Base-by-base conservation (phyloP, 495 filamentous ascomycete genomes). In the Trichoderma virens region DNA sequence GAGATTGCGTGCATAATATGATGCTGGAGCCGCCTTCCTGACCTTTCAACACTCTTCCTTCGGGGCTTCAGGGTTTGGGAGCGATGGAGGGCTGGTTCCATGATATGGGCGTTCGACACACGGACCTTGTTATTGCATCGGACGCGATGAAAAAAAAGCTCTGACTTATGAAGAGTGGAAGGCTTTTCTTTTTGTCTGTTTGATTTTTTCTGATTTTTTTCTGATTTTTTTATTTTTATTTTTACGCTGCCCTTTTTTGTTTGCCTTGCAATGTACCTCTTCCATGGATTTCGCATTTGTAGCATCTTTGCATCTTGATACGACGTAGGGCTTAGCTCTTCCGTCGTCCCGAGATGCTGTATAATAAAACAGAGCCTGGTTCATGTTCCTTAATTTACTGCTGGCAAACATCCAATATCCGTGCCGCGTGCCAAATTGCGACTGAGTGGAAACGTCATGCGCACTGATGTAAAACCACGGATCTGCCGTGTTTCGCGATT, bases 101-200 rank as follows among this genome's bases (percentile, higher is more conserved):
- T 98, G 94, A 98, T 84, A 91, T 88, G 83, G 85, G 95, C 91
- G 95, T 96, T 92, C 92, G 93, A 91, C 94, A 97, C 94, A 97
- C 83, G 72, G 79, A 88, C 86, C 93, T 96, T 97, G 90, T 97
- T 95, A 90, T 34, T 62, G 38, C 71, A 79, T 90, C 92, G 92
- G 89, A 96, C 93, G 95, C 92, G 84, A 90, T 87, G 83, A 89
- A 85, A 88, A 91, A 35, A 91, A 96, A 92, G 38, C 92, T 98
- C 94, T 98, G 94, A 98, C 73, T 71, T 72, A 71, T 78, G 70
- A 72, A 74, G 70, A 63, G 43, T 67, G 70, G 73, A 73, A 72
- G 70, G 60, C 60, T 63, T 68, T 51, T 66, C 14, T 60, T 18
- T 54, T 20, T 35, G 45, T 54, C 18, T 30, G 27, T 16, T 60